These are phyloP conservation scores for Oryza glaberrima DNA, from an alignment of 176 grass and related monocot species.

Conservation along the genomic window DNA sequence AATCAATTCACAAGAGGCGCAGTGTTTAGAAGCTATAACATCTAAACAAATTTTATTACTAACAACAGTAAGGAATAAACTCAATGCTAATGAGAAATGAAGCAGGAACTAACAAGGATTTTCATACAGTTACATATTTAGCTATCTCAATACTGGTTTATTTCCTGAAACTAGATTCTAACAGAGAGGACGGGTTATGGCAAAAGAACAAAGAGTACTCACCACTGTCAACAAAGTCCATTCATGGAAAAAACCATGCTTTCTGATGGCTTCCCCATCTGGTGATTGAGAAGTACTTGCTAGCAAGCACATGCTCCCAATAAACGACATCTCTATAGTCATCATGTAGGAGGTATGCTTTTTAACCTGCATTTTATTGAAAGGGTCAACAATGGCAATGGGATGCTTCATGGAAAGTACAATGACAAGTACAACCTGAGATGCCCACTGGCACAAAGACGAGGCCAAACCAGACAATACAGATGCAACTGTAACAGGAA, in stretches of 20 bases:
- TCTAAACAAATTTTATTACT: too few relatives aligned
- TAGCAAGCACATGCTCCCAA: constrained; percentile 86
- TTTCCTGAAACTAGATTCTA: constrained; percentile 20
- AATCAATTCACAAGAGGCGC: not conserved
- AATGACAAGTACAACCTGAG: constrained; percentile 65
- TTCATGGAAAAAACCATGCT: constrained; percentile 88
- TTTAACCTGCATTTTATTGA: constrained; percentile 73
- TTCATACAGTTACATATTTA: constrained; percentile 25
- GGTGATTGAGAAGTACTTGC: constrained; percentile 81
- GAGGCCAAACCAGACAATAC: constrained; percentile 88
- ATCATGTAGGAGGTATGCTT: constrained; percentile 98
- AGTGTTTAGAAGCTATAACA: constrained; percentile 9
- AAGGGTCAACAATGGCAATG: constrained; percentile 35
- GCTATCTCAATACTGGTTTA: constrained; percentile 11
- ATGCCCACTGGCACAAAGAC: constrained; percentile 94
- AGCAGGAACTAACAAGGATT: not conserved
- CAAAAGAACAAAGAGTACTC: constrained; percentile 45
- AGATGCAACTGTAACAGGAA: constrained; percentile 89
- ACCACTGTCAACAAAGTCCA: constrained; percentile 86
- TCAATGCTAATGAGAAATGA: not conserved
- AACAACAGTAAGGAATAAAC: too few relatives aligned
- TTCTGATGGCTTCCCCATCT: constrained; percentile 88
- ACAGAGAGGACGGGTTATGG: constrained; percentile 19
- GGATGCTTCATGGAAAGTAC: constrained; percentile 38
- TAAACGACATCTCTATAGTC: constrained; percentile 99